A percentile compares a stretch with the other conserved stretches of the same genome.
Conservation (phyloP, 1,284 basidiomycete species). For the Sphagnurus paluster region DNA sequence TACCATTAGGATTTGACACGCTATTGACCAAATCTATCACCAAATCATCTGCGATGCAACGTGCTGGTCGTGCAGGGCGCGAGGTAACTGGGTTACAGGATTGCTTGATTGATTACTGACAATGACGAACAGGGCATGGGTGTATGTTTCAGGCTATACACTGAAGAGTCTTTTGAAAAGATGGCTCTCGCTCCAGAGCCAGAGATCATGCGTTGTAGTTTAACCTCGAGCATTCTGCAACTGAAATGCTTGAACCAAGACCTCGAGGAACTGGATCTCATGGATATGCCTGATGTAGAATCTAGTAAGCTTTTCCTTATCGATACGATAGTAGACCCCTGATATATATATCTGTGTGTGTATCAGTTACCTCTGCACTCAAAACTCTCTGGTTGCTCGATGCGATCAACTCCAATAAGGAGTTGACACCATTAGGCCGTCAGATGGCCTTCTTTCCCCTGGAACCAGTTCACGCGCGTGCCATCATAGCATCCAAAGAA, state of each 20-base stretch:
- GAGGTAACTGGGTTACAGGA: conserved; percentile 50
- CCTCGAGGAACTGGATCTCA: conserved; percentile 76
- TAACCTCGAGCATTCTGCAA: conserved; percentile 82
- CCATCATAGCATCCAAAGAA: conserved; percentile 72
- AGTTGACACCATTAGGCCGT: conserved; percentile 70
- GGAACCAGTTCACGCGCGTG: conserved; percentile 79
- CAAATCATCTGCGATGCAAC: conserved; percentile 85
- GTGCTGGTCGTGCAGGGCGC: conserved; percentile 90
- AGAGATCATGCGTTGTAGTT: conserved; percentile 85
- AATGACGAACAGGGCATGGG: conserved; percentile 61
- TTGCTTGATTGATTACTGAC: background rate
- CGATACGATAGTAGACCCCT: background rate
- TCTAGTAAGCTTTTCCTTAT: conserved; percentile 51
- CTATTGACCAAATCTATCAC: conserved; percentile 83
- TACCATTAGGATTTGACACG: conserved; percentile 78
- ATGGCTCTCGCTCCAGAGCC: conserved; percentile 75
- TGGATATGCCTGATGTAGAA: conserved; percentile 79
- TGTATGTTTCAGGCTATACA: conserved; percentile 87
- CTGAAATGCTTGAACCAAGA: conserved; percentile 83
- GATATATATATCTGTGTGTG: background rate
- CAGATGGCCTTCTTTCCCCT: conserved; percentile 85
- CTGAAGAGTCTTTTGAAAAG: conserved; percentile 70
- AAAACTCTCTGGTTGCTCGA: conserved; percentile 76
- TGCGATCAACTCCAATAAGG: conserved; percentile 65
- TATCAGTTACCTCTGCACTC: conserved; percentile 72